phyloP scores from a whole-genome alignment of 805 yeast genomes.

The Sugiyamaella smithiae region DNA sequence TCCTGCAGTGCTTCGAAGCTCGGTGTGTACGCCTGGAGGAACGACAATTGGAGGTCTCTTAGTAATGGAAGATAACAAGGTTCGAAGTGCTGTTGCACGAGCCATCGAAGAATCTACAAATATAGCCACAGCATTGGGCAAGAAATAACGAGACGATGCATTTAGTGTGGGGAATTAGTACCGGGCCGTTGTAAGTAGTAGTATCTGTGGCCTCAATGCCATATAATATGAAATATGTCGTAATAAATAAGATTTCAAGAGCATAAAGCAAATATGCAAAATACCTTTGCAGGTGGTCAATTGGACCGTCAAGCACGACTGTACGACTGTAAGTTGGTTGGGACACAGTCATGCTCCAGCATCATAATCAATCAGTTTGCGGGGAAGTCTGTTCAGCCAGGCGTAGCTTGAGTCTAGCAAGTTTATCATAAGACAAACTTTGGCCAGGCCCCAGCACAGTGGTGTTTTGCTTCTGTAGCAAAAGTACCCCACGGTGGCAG shows the following conservation, averaged over 20 bases:
- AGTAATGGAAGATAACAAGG: conserved; percentile 87
- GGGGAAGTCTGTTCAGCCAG: neutral
- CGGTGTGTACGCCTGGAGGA: conserved; percentile 96
- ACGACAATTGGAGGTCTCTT: conserved; percentile 94
- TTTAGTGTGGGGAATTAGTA: too few relatives aligned
- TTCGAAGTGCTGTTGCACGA: conserved; percentile 80
- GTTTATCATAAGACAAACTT: neutral
- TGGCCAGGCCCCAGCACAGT: conserved; percentile 18
- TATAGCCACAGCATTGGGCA: conserved; percentile 48
- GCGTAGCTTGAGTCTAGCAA: neutral
- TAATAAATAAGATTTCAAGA: neutral
- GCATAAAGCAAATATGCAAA: too few relatives aligned
- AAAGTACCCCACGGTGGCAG: conserved; percentile 18
- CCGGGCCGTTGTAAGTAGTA: too few relatives aligned
- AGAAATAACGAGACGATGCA: too few relatives aligned
- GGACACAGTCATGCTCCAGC: too few relatives aligned
- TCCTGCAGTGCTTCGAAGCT: conserved; percentile 83
- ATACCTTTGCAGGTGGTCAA: too few relatives aligned
- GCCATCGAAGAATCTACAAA: conserved; percentile 92
- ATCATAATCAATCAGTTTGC: too few relatives aligned
- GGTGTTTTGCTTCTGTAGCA: conserved; percentile 11
- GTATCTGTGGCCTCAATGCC: neutral
- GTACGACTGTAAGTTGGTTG: too few relatives aligned
- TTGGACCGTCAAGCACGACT: too few relatives aligned
- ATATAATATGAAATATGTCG: neutral